These are phyloP conservation scores for Aspergillus funiculosus DNA, from an alignment of 495 filamentous ascomycete species.

Conservation along the genomic window DNA sequence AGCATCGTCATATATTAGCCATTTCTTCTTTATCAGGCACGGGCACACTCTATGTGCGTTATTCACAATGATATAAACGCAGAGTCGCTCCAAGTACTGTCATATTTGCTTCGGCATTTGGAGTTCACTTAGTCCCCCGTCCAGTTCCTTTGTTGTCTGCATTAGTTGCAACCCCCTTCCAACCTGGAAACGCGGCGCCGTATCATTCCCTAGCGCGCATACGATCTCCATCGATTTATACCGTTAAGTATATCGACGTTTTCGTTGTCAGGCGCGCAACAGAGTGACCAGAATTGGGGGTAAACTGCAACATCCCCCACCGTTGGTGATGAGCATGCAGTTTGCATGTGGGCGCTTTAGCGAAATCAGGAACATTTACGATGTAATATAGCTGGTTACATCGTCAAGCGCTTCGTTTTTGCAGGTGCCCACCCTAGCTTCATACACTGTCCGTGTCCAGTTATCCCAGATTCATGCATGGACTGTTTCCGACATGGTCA, in stretches of 20 bases:
- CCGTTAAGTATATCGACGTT: too few species aligned
- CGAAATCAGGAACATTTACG: background rate
- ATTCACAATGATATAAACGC: constrained; percentile 10
- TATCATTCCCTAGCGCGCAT: background rate
- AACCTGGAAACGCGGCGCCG: constrained; percentile 2
- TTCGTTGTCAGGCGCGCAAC: background rate
- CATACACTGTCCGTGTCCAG: constrained; percentile 1
- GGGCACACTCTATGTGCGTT: constrained; percentile 14
- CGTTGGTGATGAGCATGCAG: background rate
- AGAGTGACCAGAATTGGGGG: background rate
- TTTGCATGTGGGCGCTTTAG: background rate
- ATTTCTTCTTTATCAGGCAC: constrained; percentile 14
- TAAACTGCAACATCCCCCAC: background rate
- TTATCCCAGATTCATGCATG: constrained; percentile 18
- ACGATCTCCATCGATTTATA: too few species aligned
- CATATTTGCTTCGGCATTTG: constrained; percentile 12
- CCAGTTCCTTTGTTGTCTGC: constrained; percentile 4
- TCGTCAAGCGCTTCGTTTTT: constrained; percentile 5
- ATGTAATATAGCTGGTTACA: constrained; percentile 1
- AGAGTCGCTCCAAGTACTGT: constrained; percentile 16
- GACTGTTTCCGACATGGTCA: constrained; percentile 38
- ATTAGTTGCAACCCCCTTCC: background rate
- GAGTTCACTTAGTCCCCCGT: constrained; percentile 10
- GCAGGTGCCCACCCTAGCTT: constrained; percentile 5
- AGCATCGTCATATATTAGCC: constrained; percentile 13